A percentile compares a stretch with the other conserved stretches of the same genome.
Evolutionary conservation across 2,329 filamentous ascomycete species (phyloP).

Genomic region (Diplodia corticola): DNA sequence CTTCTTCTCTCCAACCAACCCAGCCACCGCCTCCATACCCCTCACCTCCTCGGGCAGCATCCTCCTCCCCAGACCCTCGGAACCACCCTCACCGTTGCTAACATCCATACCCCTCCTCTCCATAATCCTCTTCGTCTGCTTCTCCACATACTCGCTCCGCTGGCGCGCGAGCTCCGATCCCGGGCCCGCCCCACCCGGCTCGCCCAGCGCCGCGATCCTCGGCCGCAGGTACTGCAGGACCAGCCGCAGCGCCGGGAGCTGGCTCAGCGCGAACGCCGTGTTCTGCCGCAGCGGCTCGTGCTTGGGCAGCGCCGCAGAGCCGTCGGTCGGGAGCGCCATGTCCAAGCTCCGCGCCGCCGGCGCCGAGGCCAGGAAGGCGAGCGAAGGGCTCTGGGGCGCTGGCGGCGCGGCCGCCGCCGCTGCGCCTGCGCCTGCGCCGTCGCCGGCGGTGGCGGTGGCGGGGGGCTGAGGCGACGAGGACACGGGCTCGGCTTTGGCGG

Average conservation of each 20-base stretch:
- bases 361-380: slow-evolving; percentile 59
- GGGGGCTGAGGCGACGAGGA: slow-evolving; percentile 53
- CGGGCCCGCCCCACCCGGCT: slow-evolving; percentile 27
- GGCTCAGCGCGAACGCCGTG: slow-evolving; percentile 75
- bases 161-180: slow-evolving; percentile 60
- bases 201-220: slow-evolving; percentile 54
- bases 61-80: slow-evolving; percentile 30
- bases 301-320: slow-evolving; percentile 42
- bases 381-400: slow-evolving; percentile 29
- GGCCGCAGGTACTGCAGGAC: slow-evolving; percentile 69
- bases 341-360: slow-evolving; percentile 49
- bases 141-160: slow-evolving; percentile 73
- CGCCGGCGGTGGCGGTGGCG: too few relatives aligned
- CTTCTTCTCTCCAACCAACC: neutral
- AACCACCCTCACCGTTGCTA: slow-evolving; percentile 32
- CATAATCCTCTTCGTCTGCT: slow-evolving; percentile 61
- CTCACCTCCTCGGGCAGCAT: slow-evolving; percentile 38
- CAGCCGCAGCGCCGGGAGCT: slow-evolving; percentile 75
- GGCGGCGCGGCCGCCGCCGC: slow-evolving; percentile 27
- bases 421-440: too few relatives aligned
- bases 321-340: slow-evolving; percentile 36
- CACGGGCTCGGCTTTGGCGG: slow-evolving; percentile 40
- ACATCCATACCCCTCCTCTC: slow-evolving; percentile 69
- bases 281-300: slow-evolving; percentile 60
- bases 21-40: slow-evolving; percentile 37